These are phyloP conservation scores for Aspergillus vadensis DNA, from an alignment of 2,329 filamentous ascomycete genomes.

Conservation along the genomic window DNA sequence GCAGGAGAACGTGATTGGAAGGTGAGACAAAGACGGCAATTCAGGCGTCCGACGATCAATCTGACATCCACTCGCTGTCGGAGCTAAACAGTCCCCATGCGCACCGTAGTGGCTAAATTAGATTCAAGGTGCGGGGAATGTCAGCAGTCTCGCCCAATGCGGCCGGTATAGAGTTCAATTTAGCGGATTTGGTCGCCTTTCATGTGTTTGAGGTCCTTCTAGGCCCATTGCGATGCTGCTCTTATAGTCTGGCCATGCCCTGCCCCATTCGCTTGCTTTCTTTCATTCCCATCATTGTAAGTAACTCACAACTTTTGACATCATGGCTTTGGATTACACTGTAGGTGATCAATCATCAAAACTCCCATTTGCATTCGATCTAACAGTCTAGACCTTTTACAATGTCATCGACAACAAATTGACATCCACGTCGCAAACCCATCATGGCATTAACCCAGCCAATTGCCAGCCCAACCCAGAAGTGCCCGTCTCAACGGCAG, in stretches of 20 bases:
- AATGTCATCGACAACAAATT: conserved; percentile 57
- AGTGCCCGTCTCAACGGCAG: conserved; percentile 52
- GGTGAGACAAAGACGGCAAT: too few relatives aligned
- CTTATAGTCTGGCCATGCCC: neutral
- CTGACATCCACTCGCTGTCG: neutral
- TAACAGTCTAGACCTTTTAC: conserved; percentile 43
- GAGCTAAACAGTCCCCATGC: neutral
- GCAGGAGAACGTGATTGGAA: neutral
- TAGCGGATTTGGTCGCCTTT: neutral
- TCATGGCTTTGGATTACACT: neutral
- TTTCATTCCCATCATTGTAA: neutral
- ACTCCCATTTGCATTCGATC: neutral
- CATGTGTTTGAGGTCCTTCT: too few relatives aligned
- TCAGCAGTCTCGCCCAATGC: neutral
- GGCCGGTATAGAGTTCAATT: neutral
- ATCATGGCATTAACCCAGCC: conserved; percentile 55
- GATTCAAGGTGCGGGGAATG: neutral
- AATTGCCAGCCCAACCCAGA: conserved; percentile 53
- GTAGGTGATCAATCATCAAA: neutral
- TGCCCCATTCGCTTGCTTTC: neutral
- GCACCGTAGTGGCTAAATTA: neutral
- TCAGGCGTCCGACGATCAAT: neutral
- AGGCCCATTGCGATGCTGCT: neutral
- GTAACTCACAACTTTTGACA: neutral
- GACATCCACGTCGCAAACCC: conserved; percentile 46